Evolutionary conservation across 352 stramenopile species (phyloP), one percentile per base, ranked within the genome.

Genomic region (Globisporangium okanoganense): DNA sequence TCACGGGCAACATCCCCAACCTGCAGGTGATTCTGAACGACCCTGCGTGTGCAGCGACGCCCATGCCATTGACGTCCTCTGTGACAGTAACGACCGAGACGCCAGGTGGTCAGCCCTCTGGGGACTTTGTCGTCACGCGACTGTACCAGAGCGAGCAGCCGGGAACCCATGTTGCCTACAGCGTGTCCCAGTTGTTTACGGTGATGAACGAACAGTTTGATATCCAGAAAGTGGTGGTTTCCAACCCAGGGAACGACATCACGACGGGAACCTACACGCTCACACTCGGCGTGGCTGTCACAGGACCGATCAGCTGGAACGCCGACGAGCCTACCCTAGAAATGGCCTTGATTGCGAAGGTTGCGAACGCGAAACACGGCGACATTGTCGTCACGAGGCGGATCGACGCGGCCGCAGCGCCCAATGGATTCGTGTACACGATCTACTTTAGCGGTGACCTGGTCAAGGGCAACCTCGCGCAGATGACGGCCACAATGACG

Each of bases 191-290:
- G 31, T 57, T 87, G 8, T 94, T 93, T 36, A 79, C 67, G n/a
- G 79, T 94, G 6, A 71, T 85, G 65, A 72, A 73, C 27, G 82
- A 92, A 51, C 76, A 84, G 44, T 88, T 91, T 56, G 79, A 90
- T 43, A 64, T 92, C 7, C 76, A 93, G 49, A 73, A 79, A 24
- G 64, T 94, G 7, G 64, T 72, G 2, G 68, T 92, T 1, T 62
- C 40, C 4, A 90, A 92, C 58, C 57, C 67, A 1, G 59, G 55
- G 2, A 82, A 65, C 22, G 63, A 75, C 38, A 81, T 91, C 43
- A 59, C 54, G 0, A 65, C 54, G 3, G 58, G 65, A 16, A 80
- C 50, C 5, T 91, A 92, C 38, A 74, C 56, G 25, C 58, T 92
- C 0, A 67, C 66, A 8, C 41, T 89, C 14, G n/a, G 25, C 4